phyloP scores from a whole-genome alignment of 1,284 basidiomycete species.

The Blastosporella zonata region DNA sequence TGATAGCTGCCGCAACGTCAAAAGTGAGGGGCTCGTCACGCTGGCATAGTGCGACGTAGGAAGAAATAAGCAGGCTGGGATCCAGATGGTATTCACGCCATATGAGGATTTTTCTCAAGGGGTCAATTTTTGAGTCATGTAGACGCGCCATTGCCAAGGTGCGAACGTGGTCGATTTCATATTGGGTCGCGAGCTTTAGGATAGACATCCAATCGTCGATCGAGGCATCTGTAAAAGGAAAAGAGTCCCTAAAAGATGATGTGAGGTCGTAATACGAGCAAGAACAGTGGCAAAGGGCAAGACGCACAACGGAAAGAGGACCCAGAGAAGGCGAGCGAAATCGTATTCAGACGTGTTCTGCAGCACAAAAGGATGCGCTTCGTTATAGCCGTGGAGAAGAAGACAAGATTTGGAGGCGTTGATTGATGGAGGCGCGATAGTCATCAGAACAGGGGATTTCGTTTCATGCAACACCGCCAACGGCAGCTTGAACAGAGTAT shows the following conservation, averaged over 20 bases:
- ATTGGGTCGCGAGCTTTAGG: conserved; percentile 27
- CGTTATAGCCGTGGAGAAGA: conserved; percentile 25
- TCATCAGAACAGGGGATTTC: conserved; percentile 26
- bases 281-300: background rate
- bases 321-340: conserved; percentile 22
- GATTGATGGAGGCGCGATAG: conserved; percentile 24
- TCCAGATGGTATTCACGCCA: conserved; percentile 36
- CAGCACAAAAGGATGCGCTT: conserved; percentile 26
- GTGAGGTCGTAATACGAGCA: background rate
- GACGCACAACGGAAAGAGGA: conserved; percentile 15
- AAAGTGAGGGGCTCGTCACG: conserved; percentile 30
- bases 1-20: conserved; percentile 30
- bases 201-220: conserved; percentile 28
- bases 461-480: conserved; percentile 25
- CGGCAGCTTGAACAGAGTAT: conserved; percentile 27
- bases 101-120: conserved; percentile 35
- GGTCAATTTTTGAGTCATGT: conserved; percentile 29
- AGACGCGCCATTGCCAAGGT: conserved; percentile 25
- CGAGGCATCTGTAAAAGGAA: conserved; percentile 20
- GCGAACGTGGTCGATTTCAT: conserved; percentile 26
- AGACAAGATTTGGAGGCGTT: conserved; percentile 24
- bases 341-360: conserved; percentile 16
- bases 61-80: conserved; percentile 28
- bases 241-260: conserved; percentile 17
- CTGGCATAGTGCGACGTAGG: conserved; percentile 35